Evolutionary conservation across 2,329 filamentous ascomycete species (phyloP).

Genomic region (Escovopsis sp.): DNA sequence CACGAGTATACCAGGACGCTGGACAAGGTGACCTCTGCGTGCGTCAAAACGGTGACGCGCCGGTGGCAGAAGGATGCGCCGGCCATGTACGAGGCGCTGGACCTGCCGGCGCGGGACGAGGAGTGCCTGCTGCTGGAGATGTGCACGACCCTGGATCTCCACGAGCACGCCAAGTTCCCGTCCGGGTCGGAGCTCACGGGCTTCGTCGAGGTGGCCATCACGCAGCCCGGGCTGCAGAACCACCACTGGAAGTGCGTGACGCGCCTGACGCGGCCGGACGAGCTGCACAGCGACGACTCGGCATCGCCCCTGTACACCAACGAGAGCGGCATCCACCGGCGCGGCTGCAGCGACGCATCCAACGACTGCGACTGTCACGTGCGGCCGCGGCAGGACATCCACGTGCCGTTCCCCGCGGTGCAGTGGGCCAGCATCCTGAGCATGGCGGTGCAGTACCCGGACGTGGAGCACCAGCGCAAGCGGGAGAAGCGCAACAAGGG

Average conservation of each 20-base stretch:
- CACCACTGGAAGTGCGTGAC: conserved; percentile 48
- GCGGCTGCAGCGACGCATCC: conserved; percentile 34
- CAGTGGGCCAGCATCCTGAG: conserved; percentile 45
- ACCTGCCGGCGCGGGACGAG: conserved; percentile 32
- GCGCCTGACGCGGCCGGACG: conserved; percentile 39
- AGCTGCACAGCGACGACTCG: conserved; percentile 31
- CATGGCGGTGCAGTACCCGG: conserved; percentile 38
- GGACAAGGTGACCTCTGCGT: conserved; percentile 40
- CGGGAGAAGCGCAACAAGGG: conserved; percentile 22
- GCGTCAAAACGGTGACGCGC: conserved; percentile 35
- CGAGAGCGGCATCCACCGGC: conserved; percentile 37
- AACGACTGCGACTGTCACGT: conserved; percentile 36
- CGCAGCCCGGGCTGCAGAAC: conserved; percentile 36
- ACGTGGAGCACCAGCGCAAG: conserved; percentile 25
- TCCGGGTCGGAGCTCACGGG: conserved; percentile 45
- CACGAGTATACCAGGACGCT: conserved; percentile 44
- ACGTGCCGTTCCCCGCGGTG: conserved; percentile 42
- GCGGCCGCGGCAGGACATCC: conserved; percentile 32
- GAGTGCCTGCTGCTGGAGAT: conserved; percentile 46
- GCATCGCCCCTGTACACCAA: conserved; percentile 26
- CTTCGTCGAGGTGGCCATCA: conserved; percentile 43
- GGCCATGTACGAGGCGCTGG: conserved; percentile 37
- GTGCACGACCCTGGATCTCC: conserved; percentile 44
- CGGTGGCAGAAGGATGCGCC: conserved; percentile 47
- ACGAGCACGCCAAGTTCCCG: conserved; percentile 42